Conservation (phyloP, 2,329 filamentous ascomycete species). For the Bipolaris bicolor region DNA sequence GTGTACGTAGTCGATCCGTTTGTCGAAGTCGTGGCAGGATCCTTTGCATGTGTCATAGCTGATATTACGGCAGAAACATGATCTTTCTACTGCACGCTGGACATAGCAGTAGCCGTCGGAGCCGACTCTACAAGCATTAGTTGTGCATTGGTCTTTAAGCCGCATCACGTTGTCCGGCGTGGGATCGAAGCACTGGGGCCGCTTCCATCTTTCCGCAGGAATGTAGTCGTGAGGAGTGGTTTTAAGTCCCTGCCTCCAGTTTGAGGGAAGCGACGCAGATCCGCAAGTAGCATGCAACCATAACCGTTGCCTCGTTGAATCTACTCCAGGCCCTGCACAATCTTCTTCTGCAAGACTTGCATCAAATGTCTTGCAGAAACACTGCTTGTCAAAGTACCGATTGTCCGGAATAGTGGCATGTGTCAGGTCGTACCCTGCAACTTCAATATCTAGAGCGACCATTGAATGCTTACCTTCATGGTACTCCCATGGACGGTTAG, state of each 20-base stretch:
- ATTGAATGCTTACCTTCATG: slow-evolving; percentile 31
- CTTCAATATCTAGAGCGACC: slow-evolving; percentile 40
- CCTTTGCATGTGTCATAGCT: slow-evolving; percentile 36
- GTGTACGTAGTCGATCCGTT: slow-evolving; percentile 38
- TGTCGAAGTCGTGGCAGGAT: slow-evolving; percentile 41
- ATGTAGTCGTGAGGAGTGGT: slow-evolving; percentile 37
- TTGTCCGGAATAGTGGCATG: slow-evolving; percentile 21
- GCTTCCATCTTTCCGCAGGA: slow-evolving; percentile 36
- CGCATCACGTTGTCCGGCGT: slow-evolving; percentile 29
- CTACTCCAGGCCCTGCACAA: slow-evolving; percentile 29
- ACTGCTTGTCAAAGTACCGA: slow-evolving; percentile 43
- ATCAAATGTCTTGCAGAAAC: slow-evolving; percentile 38
- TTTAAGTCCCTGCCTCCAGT: slow-evolving; percentile 38
- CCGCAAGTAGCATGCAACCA: slow-evolving; percentile 46
- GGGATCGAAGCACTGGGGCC: slow-evolving; percentile 32
- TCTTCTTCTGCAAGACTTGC: slow-evolving; percentile 21
- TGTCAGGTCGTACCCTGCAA: slow-evolving; percentile 43
- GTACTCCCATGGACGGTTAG: slow-evolving; percentile 45
- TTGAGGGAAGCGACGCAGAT: slow-evolving; percentile 22
- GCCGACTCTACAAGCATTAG: slow-evolving; percentile 42
- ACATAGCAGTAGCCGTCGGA: slow-evolving; percentile 40
- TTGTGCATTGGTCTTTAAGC: slow-evolving; percentile 34
- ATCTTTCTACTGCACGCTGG: slow-evolving; percentile 34
- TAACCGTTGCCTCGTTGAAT: slow-evolving; percentile 35
- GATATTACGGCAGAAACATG: slow-evolving; percentile 38